Evolutionary conservation across 257 asterid species (phyloP), one percentile per base, ranked within the genome.

Genomic region (Solanum neorickii): DNA sequence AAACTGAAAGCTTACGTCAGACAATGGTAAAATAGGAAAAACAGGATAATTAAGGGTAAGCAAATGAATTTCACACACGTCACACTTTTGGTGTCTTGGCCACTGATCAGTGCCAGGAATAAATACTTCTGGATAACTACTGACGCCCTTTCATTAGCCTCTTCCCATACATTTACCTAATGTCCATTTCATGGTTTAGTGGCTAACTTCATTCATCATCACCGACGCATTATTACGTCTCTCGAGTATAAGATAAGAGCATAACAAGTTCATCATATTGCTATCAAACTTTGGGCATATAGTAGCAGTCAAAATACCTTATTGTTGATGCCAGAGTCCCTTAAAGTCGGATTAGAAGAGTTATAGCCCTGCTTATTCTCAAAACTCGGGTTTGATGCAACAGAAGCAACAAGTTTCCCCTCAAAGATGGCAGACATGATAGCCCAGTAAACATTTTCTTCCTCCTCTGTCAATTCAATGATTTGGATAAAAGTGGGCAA

Each of bases 401-500:
- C 89, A 86, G 93, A 85, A 42, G 91, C 62, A 84, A 92, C 75
- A 13, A 95, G 91, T 88, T 94, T 94, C 59, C 96, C 98, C 92
- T 95, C 98, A 59, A 89, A 93, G 82, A 93, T 96, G 89, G 96
- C 94, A 37, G 99, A 92, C 85, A 94, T 91, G 85, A 95, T 93
- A 82, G 87, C 92, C 97, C 98, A 88, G 88, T 96, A 96, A 90
- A 92, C 94, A 44, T 87, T 89, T 90, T 95, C 98, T 92, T 97
- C 98, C 87, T 89, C 90, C 90, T 94, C 97, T 12, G 98, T 93
- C 91, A 94, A 88, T 90, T 95, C 98, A 88, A 94, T 93, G 83
- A 97, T 90, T 94, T 95, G 98, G 94, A 97, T 95, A 93, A 93
- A 97, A 83, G 98, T 97, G 7, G 99, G 98, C 88, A 94, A 80